Conservation (phyloP, 2,329 filamentous ascomycete genomes). For the Paracoccidioides brasiliensis region DNA sequence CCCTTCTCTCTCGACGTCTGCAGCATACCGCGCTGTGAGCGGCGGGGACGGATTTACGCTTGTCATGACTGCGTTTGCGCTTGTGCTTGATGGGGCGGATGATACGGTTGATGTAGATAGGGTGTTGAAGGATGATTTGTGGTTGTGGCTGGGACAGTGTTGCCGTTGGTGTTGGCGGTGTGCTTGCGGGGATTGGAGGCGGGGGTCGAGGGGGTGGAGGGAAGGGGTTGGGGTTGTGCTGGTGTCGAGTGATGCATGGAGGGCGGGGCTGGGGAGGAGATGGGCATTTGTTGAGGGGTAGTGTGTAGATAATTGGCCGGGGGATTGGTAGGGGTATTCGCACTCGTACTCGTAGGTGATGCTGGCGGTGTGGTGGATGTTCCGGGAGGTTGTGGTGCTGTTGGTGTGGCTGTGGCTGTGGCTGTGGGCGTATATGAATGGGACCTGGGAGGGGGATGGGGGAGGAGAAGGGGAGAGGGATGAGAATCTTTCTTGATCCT, state of each 20-base stretch:
- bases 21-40: neutral
- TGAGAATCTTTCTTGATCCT: conserved; percentile 8
- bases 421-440: neutral
- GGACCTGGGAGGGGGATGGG: conserved; percentile 2
- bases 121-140: neutral
- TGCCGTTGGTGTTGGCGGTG: neutral
- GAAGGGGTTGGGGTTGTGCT: conserved; percentile 11
- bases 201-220: neutral
- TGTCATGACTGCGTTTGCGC: neutral
- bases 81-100: neutral
- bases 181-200: neutral
- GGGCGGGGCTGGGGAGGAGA: conserved; percentile 9
- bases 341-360: neutral
- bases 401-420: neutral
- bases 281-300: neutral
- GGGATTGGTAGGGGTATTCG: neutral
- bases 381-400: neutral
- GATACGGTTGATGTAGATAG: neutral
- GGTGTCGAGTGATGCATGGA: conserved; percentile 15
- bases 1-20: conserved; percentile 13
- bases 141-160: too few relatives aligned
- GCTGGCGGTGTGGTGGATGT: neutral
- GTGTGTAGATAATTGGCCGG: conserved; percentile 2
- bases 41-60: conserved; percentile 13
- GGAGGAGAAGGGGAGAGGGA: conserved; percentile 5